Evolutionary conservation across 768 basidiomycete genomes (phyloP).

Genomic region (Trametes maxima): DNA sequence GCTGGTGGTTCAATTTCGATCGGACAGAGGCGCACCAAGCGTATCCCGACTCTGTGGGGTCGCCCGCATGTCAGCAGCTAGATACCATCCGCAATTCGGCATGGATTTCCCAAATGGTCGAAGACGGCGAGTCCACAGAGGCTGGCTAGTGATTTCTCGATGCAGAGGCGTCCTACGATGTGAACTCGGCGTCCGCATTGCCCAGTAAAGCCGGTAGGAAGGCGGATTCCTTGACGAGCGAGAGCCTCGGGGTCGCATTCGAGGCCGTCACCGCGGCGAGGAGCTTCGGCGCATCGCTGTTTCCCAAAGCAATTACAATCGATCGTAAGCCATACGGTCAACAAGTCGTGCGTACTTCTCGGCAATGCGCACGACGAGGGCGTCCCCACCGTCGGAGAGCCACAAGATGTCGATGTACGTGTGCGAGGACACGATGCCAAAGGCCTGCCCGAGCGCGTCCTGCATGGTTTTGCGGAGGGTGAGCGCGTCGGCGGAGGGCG

Average conservation of each 20-base stretch:
- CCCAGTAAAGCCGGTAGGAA: conserved; percentile 35
- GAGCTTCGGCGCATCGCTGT: conserved; percentile 35
- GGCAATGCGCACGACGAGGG: conserved; percentile 45
- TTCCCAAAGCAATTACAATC: too few species aligned
- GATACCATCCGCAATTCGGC: too few species aligned
- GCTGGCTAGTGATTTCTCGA: not conserved
- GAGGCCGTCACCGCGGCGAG: conserved; percentile 34
- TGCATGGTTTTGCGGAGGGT: conserved; percentile 56
- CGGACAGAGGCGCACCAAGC: too few species aligned
- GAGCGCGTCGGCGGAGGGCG: conserved; percentile 44
- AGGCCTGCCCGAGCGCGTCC: conserved; percentile 54
- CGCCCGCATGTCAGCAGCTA: too few species aligned
- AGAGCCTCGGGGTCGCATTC: conserved; percentile 26
- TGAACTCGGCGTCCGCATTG: conserved; percentile 1
- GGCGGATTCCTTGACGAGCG: conserved; percentile 33
- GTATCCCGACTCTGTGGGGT: too few species aligned
- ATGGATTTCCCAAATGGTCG: too few species aligned
- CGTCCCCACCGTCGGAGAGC: conserved; percentile 44
- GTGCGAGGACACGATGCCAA: conserved; percentile 54
- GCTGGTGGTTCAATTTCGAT: too few species aligned
- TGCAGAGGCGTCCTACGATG: not conserved
- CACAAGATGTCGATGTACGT: conserved; percentile 63
- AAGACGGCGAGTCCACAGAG: too few species aligned
- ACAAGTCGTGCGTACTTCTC: conserved; percentile 37
- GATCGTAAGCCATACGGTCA: not conserved